Percentiles rank a stretch among this genome's conserved stretches.
These are phyloP conservation scores for Naganishia antarctica DNA, from an alignment of 768 basidiomycete species.

Conservation along the genomic window DNA sequence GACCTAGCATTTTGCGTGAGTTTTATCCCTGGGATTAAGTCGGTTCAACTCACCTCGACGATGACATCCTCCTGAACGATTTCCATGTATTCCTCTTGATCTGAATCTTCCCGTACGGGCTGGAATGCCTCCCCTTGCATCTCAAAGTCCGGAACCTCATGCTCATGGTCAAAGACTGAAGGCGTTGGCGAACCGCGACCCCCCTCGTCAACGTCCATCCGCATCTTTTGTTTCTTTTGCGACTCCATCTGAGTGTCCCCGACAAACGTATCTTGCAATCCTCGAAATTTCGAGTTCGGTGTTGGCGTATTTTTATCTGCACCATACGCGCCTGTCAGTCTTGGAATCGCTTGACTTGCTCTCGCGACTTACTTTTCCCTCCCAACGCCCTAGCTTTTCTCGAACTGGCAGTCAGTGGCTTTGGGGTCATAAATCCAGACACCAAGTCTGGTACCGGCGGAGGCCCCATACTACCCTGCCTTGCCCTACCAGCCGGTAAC, in stretches of 20 bases:
- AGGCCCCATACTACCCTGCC: constrained; percentile 48
- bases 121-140: constrained; percentile 45
- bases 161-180: constrained; percentile 8
- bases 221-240: constrained; percentile 13
- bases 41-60: constrained; percentile 8
- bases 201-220: background rate
- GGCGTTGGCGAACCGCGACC: constrained; percentile 11
- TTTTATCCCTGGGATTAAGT: background rate
- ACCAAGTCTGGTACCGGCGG: constrained; percentile 49
- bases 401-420: constrained; percentile 11
- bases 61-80: constrained; percentile 11
- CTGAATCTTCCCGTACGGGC: constrained; percentile 49
- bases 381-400: constrained; percentile 42
- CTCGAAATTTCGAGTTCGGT: constrained; percentile 52
- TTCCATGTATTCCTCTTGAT: constrained; percentile 23
- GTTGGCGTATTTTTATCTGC: constrained; percentile 35
- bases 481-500: constrained; percentile 53
- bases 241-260: constrained; percentile 51
- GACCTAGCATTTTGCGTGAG: constrained; percentile 52
- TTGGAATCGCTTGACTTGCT: constrained; percentile 32
- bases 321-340: background rate
- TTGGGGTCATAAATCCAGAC: constrained; percentile 7
- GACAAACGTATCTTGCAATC: constrained; percentile 59
- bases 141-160: background rate
- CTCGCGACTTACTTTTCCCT: constrained; percentile 38